A percentile compares a stretch with the other conserved stretches of the same genome.
Evolutionary conservation across 1,284 basidiomycete species (phyloP).

Genomic region (Apiotrichum montevideense): DNA sequence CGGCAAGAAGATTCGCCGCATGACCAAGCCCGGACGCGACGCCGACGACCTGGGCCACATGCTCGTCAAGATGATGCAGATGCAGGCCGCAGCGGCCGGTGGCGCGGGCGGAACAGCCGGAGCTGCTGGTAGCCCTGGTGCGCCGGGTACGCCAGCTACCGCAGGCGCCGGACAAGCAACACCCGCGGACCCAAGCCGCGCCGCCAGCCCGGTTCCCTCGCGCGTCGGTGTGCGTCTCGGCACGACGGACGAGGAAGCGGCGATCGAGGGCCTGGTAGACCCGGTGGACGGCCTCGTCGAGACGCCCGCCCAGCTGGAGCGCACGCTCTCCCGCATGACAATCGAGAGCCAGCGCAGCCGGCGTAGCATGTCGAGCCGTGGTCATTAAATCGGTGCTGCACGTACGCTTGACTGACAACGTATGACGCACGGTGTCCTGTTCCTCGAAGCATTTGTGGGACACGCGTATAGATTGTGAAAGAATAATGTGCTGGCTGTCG

Average conservation of each 20-base stretch:
- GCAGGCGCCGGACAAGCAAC: not conserved
- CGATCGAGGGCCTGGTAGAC: not conserved
- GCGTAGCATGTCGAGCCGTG: too few relatives aligned
- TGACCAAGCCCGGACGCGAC: constrained; percentile 23
- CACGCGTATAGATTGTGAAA: too few relatives aligned
- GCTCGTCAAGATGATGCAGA: constrained; percentile 17
- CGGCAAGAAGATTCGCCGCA: constrained; percentile 20
- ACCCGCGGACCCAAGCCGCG: not conserved
- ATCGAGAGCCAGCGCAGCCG: not conserved
- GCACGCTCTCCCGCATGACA: not conserved
- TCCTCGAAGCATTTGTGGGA: too few relatives aligned
- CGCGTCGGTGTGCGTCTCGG: not conserved
- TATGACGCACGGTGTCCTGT: too few relatives aligned
- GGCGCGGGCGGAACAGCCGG: not conserved
- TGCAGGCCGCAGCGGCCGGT: not conserved
- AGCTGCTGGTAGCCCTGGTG: not conserved
- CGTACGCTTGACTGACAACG: too few relatives aligned
- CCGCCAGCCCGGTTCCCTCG: not conserved
- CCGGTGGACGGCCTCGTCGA: not conserved
- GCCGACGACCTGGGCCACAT: constrained; percentile 24
- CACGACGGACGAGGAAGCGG: not conserved
- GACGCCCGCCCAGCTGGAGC: not conserved
- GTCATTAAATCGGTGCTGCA: too few relatives aligned
- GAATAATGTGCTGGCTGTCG: too few relatives aligned
- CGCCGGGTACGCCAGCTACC: not conserved